A percentile compares a stretch with the other conserved stretches of the same genome.
Evolutionary conservation across 2,329 filamentous ascomycete genomes (phyloP).

Genomic region (Fusarium domesticum): DNA sequence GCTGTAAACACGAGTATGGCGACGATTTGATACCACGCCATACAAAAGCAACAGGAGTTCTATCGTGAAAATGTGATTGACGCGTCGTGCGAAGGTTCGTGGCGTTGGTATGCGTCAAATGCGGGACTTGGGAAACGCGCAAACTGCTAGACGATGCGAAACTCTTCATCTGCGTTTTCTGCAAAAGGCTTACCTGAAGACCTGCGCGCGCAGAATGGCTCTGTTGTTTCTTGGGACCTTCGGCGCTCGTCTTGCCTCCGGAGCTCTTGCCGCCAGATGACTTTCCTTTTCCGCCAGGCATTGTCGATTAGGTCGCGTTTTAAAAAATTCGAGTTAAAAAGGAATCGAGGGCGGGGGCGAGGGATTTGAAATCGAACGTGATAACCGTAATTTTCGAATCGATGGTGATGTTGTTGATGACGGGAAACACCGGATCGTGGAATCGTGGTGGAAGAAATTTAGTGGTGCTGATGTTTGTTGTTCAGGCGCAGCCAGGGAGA

Average conservation of each 20-base stretch:
- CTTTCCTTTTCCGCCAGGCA: slow-evolving; percentile 91
- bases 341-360: slow-evolving; percentile 13
- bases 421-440: slow-evolving; percentile 27
- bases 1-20: slow-evolving; percentile 3
- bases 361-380: slow-evolving; percentile 24
- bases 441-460: slow-evolving; percentile 32
- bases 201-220: slow-evolving; percentile 95
- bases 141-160: slow-evolving; percentile 20
- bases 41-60: slow-evolving; percentile 11
- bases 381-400: slow-evolving; percentile 18
- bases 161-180: slow-evolving; percentile 3
- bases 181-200: slow-evolving; percentile 71
- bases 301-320: slow-evolving; percentile 37
- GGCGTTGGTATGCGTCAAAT: slow-evolving; percentile 6
- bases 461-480: slow-evolving; percentile 31
- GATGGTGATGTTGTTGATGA: slow-evolving; percentile 26
- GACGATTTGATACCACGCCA: slow-evolving; percentile 6
- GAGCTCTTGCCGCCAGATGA: slow-evolving; percentile 84
- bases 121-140: slow-evolving; percentile 21
- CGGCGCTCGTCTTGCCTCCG: slow-evolving; percentile 68
- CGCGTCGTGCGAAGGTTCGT: slow-evolving; percentile 23
- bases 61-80: slow-evolving; percentile 24
- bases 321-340: slow-evolving; percentile 21
- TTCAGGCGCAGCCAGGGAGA: slow-evolving; percentile 24
- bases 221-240: slow-evolving; percentile 79